phyloP scores from a whole-genome alignment of 345 rosid species.

The Rhodamnia argentea region DNA sequence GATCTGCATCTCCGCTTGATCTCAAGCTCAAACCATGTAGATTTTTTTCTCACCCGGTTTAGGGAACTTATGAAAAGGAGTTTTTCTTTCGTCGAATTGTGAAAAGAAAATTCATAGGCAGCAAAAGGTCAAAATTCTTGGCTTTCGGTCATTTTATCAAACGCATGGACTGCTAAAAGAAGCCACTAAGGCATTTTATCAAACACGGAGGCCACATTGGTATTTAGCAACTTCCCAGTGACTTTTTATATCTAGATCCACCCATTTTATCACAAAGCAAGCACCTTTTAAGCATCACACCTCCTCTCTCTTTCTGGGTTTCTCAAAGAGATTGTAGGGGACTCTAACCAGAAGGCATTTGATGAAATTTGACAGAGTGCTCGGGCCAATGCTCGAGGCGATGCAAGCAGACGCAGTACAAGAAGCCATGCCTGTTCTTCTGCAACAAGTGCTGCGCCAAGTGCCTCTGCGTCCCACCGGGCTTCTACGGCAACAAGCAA shows the following conservation, averaged over 20 bases:
- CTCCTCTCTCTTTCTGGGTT: neutral
- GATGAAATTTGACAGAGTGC: constrained; percentile 27
- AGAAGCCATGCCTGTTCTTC: constrained; percentile 67
- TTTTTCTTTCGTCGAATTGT: neutral
- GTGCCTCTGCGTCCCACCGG: constrained; percentile 83
- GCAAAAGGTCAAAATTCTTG: neutral
- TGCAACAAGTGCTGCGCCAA: constrained; percentile 64
- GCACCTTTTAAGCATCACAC: neutral
- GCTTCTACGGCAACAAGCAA: constrained; percentile 51
- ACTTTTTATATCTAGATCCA: neutral
- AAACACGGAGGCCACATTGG: neutral
- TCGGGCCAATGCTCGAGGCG: constrained; percentile 41
- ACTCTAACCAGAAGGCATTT: neutral
- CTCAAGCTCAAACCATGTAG: neutral
- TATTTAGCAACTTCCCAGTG: neutral
- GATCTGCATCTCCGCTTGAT: neutral
- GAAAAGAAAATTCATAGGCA: neutral
- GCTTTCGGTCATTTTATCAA: neutral
- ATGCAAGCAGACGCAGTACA: constrained; percentile 53
- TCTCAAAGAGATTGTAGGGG: neutral
- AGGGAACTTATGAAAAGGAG: neutral
- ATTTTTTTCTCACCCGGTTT: neutral
- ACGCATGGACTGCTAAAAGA: neutral
- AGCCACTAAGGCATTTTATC: neutral
- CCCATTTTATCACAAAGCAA: neutral